phyloP scores from a whole-genome alignment of 1,284 basidiomycete species.

The Agaricales sp. region DNA sequence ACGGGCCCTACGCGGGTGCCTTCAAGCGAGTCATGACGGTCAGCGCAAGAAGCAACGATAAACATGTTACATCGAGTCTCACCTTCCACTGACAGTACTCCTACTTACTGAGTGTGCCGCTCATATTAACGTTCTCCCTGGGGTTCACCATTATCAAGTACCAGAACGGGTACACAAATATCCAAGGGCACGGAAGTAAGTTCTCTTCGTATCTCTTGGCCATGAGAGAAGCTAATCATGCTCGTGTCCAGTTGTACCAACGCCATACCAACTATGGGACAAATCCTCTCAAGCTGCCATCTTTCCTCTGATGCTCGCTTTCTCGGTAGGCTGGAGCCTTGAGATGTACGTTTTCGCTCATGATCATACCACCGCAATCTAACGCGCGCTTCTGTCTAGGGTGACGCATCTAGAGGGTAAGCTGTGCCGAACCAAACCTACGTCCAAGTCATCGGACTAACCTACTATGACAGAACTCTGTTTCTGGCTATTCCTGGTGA shows the following conservation, averaged over 20 bases:
- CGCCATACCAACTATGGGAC: slow-evolving; percentile 50
- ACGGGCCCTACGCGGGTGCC: slow-evolving; percentile 49
- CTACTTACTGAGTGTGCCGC: slow-evolving; percentile 53
- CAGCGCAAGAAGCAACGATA: slow-evolving; percentile 15
- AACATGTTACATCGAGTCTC: slow-evolving; percentile 1
- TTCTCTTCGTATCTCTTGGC: too few species aligned
- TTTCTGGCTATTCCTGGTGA: slow-evolving; percentile 74
- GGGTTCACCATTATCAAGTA: slow-evolving; percentile 67
- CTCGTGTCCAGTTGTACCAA: slow-evolving; percentile 43
- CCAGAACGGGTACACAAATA: slow-evolving; percentile 41
- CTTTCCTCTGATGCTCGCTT: slow-evolving; percentile 50
- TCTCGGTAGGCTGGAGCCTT: slow-evolving; percentile 55
- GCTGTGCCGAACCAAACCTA: slow-evolving; percentile 3
- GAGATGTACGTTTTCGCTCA: slow-evolving; percentile 47
- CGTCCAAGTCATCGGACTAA: slow-evolving; percentile 3
- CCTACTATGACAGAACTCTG: slow-evolving; percentile 46
- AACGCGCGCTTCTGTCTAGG: slow-evolving; percentile 25
- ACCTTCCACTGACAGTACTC: slow-evolving; percentile 41
- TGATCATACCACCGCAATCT: neutral
- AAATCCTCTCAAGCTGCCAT: slow-evolving; percentile 33
- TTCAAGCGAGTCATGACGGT: slow-evolving; percentile 79
- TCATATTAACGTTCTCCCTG: slow-evolving; percentile 45
- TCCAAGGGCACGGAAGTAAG: slow-evolving; percentile 43
- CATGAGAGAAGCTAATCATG: slow-evolving; percentile 1
- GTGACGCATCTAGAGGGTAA: slow-evolving; percentile 70